Base-by-base conservation (phyloP, 208 protist genomes). In the Crithidia fasciculata region DNA sequence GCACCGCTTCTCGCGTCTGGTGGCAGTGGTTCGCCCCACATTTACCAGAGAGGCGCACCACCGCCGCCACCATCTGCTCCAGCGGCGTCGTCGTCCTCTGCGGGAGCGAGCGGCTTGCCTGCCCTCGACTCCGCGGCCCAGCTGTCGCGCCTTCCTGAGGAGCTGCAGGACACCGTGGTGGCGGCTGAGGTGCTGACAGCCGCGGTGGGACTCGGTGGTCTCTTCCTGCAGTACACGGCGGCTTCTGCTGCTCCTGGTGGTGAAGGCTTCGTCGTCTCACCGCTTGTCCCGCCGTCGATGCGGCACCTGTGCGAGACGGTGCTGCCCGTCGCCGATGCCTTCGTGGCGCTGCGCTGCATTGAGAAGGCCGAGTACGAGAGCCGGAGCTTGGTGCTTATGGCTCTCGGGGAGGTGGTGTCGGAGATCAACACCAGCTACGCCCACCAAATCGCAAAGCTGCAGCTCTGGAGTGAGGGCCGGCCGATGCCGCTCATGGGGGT, bases 361-460 rank as follows among this genome's bases (percentile, higher is more conserved):
- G 88, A 90, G 40, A 71, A 63, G 57, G 87, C 88, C 12, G 89
- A 96, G 79, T 94, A 86, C 75, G 59, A 79, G 41, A 84, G 86
- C 16, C 78, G 84, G 19, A 94, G 88, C 57, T 79, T 96, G 8
- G 89, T 96, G 15, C 83, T 81, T 7, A 96, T 96, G 92, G 89
- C 92, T 37, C 85, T 96, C 10, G 92, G 89, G 36, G 89, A 96
- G 78, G 83, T 85, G 2, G 85, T 96, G 8, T 88, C 86, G 12
- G 89, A 96, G 69, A 81, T 96, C 13, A 89, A 84, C 78, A 91
- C 92, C 8, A 92, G 87, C 79, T 96, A 92, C 70, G 89, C 88
- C 0, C 83, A 90, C 39, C 81, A 96, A 57, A 76, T 96, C 15
- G 74, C 89, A 19, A 87, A 87, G 45, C 80, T 96, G 45, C 76